These are phyloP conservation scores for Schizosaccharomyces versatilis DNA, from an alignment of 1,139 yeast species.

Conservation along the genomic window DNA sequence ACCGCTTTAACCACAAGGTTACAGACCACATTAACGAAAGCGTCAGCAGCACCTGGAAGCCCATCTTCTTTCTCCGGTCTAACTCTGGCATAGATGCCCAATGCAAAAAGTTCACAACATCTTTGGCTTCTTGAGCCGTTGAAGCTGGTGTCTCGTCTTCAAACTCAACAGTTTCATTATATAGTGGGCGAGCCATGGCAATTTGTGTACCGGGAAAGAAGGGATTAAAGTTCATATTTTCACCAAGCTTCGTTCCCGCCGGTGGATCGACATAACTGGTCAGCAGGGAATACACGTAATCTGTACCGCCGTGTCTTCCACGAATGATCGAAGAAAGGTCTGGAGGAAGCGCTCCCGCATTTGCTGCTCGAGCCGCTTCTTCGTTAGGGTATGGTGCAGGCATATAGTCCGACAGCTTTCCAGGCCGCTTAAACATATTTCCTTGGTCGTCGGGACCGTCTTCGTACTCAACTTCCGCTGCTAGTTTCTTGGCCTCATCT, in stretches of 20 bases:
- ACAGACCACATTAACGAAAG: constrained; percentile 60
- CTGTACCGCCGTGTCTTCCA: constrained; percentile 97
- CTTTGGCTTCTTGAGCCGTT: constrained; percentile 98
- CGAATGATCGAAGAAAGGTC: constrained; percentile 91
- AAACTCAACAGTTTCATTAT: constrained; percentile 90
- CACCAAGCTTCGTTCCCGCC: constrained; percentile 83
- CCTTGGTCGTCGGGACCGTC: constrained; percentile 99
- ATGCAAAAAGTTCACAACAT: constrained; percentile 81
- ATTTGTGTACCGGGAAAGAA: constrained; percentile 99
- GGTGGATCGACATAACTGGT: constrained; percentile 99
- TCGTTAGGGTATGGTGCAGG: constrained; percentile 94
- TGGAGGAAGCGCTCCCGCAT: constrained; percentile 98
- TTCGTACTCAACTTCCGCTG: constrained; percentile 92
- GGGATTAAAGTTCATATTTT: constrained; percentile 94
- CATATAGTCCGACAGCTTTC: constrained; percentile 86
- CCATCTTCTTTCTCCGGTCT: constrained; percentile 92
- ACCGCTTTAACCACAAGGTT: constrained; percentile 83
- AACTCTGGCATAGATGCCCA: constrained; percentile 99
- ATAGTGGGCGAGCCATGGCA: constrained; percentile 96
- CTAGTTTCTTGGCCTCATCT: constrained; percentile 76
- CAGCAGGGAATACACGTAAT: constrained; percentile 79
- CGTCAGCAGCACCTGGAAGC: constrained; percentile 75
- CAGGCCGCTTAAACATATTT: constrained; percentile 92
- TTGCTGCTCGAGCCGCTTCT: constrained; percentile 98
- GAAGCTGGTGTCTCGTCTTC: constrained; percentile 98